phyloP scores from a whole-genome alignment of 208 protist species.

The Angomonas ambiguus region DNA sequence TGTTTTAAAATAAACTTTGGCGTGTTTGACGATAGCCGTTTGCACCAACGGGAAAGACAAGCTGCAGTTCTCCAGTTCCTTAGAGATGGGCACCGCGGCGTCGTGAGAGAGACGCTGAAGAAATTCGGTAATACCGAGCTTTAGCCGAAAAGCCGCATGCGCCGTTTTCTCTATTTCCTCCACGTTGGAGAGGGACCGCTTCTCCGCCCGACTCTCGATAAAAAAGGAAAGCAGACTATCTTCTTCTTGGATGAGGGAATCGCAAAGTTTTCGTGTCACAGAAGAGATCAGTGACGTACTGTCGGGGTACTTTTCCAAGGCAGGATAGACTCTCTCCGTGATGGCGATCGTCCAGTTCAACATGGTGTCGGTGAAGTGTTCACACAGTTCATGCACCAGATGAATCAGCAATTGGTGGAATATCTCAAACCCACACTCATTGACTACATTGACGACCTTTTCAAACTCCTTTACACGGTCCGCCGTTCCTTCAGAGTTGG shows the following conservation, averaged over 20 bases:
- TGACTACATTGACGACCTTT: constrained; percentile 23
- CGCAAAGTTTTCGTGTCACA: constrained; percentile 22
- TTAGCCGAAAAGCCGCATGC: not conserved
- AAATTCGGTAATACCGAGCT: constrained; percentile 16
- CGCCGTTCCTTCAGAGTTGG: constrained; percentile 13
- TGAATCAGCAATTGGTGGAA: not conserved
- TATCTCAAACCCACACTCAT: constrained; percentile 11
- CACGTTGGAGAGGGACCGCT: constrained; percentile 13
- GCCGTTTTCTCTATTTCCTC: constrained; percentile 21
- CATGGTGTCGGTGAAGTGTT: constrained; percentile 24
- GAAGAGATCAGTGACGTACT: not conserved
- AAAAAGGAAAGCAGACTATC: constrained; percentile 29
- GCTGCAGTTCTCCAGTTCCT: not conserved
- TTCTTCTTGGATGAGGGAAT: constrained; percentile 20
- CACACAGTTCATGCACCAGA: not conserved
- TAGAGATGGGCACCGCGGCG: not conserved
- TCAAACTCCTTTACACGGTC: constrained; percentile 29
- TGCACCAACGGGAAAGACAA: not conserved
- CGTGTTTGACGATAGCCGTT: constrained; percentile 29
- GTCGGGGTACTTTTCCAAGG: constrained; percentile 22
- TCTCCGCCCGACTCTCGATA: constrained; percentile 20
- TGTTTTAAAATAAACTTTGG: constrained; percentile 46
- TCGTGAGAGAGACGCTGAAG: constrained; percentile 19
- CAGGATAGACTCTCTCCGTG: constrained; percentile 17
- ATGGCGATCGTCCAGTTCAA: constrained; percentile 61